These are phyloP conservation scores for Bombardia bombarda DNA, from an alignment of 495 filamentous ascomycete genomes.

Conservation along the genomic window DNA sequence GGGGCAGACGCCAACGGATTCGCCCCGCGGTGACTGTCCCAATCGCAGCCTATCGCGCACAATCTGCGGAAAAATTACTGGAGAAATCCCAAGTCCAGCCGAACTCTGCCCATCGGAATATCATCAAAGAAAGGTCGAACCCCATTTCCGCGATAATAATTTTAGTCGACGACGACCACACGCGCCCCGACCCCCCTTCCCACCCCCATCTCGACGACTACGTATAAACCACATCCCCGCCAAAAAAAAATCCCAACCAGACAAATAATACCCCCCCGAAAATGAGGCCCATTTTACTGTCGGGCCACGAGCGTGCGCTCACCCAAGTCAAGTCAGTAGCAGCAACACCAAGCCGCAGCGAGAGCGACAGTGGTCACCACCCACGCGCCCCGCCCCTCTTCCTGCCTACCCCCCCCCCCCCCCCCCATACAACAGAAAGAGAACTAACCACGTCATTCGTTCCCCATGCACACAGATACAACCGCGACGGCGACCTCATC, in stretches of 20 bases:
- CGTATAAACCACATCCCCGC: no score
- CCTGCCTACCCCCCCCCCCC: not conserved
- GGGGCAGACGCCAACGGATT: constrained; percentile 5
- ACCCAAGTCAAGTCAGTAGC: constrained; percentile 82
- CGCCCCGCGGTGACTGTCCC: constrained; percentile 16
- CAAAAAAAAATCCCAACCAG: no score
- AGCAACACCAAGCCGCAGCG: no score
- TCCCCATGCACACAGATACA: constrained; percentile 51
- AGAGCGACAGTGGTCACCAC: no score
- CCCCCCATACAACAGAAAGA: no score
- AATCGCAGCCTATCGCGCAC: constrained; percentile 23
- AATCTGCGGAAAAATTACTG: constrained; percentile 27
- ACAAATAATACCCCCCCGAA: no score
- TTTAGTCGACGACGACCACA: not conserved
- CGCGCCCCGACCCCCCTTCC: not conserved
- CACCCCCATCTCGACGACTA: no score
- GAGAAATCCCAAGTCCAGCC: constrained; percentile 8
- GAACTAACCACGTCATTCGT: not conserved
- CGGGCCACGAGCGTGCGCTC: constrained; percentile 96
- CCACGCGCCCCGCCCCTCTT: not conserved
- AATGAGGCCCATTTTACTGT: constrained; percentile 93
- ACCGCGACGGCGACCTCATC: constrained; percentile 91
- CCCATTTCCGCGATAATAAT: not conserved
- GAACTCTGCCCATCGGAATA: constrained; percentile 4
- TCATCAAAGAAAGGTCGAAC: not conserved